Conservation (phyloP, 1,284 basidiomycete species). For the Ganoderma multipileum region DNA sequence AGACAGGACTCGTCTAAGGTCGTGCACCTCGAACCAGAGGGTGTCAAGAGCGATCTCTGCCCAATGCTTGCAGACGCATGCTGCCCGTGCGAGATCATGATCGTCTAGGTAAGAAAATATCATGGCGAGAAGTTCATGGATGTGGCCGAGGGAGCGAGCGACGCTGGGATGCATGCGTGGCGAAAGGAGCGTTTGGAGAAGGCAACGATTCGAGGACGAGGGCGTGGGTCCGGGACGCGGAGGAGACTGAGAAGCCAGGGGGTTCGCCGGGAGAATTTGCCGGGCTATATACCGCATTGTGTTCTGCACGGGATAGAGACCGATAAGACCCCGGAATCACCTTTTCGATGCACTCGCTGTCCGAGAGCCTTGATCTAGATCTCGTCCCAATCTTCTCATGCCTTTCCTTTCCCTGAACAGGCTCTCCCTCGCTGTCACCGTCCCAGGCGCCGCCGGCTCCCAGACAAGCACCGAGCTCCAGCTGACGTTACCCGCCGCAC, state of each 20-base stretch:
- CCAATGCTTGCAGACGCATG: slow-evolving; percentile 38
- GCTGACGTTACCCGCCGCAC: neutral
- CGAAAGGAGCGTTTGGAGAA: neutral
- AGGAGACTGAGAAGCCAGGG: slow-evolving; percentile 18
- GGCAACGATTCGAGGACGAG: neutral
- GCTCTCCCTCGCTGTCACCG: slow-evolving; percentile 3
- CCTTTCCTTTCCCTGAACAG: neutral
- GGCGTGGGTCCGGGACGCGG: slow-evolving; percentile 8
- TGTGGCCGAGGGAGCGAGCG: slow-evolving; percentile 25
- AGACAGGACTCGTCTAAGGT: slow-evolving; percentile 53
- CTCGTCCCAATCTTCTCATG: slow-evolving; percentile 27
- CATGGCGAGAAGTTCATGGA: slow-evolving; percentile 37
- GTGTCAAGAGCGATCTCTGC: slow-evolving; percentile 38
- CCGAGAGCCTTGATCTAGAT: slow-evolving; percentile 24
- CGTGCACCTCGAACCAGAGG: slow-evolving; percentile 38
- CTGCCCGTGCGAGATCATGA: slow-evolving; percentile 32
- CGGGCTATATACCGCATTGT: slow-evolving; percentile 33
- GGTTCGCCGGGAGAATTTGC: slow-evolving; percentile 24
- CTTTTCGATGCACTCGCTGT: slow-evolving; percentile 21
- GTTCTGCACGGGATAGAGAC: slow-evolving; percentile 26
- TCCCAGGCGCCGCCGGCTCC: neutral
- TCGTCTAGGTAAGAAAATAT: slow-evolving; percentile 39
- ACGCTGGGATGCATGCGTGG: slow-evolving; percentile 18
- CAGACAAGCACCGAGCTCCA: neutral
- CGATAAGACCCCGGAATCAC: slow-evolving; percentile 33